phyloP scores from a whole-genome alignment of 2,329 filamentous ascomycete species.

The Neocatenulostroma microsporum region DNA sequence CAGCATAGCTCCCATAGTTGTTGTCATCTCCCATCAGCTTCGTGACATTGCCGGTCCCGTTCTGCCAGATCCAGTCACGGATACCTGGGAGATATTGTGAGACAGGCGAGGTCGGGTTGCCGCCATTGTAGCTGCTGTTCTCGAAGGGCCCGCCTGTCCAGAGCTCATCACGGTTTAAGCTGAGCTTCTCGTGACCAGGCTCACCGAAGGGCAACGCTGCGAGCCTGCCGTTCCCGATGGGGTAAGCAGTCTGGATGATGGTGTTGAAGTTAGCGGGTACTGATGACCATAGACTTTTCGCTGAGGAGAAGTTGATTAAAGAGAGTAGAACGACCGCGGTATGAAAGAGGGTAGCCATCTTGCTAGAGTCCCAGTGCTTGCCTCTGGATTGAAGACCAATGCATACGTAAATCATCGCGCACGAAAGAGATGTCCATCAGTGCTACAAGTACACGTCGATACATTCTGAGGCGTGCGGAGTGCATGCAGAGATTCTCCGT shows the following conservation, averaged over 20 bases:
- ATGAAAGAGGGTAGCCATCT: too few species aligned
- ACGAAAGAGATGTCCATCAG: too few species aligned
- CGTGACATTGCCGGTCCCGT: slow-evolving; percentile 41
- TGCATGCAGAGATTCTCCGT: too few species aligned
- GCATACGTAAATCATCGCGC: too few species aligned
- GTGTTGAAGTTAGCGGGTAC: slow-evolving; percentile 8
- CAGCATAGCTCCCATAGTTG: slow-evolving; percentile 42
- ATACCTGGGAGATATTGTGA: slow-evolving; percentile 34
- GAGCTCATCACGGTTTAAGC: slow-evolving; percentile 43
- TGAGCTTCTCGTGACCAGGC: slow-evolving; percentile 37
- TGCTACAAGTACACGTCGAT: too few species aligned
- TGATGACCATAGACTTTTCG: slow-evolving; percentile 10
- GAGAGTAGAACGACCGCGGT: too few species aligned
- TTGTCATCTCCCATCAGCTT: slow-evolving; percentile 33
- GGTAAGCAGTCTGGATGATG: slow-evolving; percentile 10
- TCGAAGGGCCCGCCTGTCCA: slow-evolving; percentile 48
- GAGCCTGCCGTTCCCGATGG: slow-evolving; percentile 11
- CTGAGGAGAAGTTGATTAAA: not conserved
- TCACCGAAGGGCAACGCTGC: slow-evolving; percentile 27
- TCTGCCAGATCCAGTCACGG: slow-evolving; percentile 42
- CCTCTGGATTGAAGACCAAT: too few species aligned
- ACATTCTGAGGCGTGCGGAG: too few species aligned
- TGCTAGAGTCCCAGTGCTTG: too few species aligned
- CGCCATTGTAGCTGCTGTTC: slow-evolving; percentile 38
- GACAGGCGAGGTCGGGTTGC: slow-evolving; percentile 35